These are phyloP conservation scores for Starmerella bacillaris DNA, from an alignment of 805 yeast species.

Conservation along the genomic window DNA sequence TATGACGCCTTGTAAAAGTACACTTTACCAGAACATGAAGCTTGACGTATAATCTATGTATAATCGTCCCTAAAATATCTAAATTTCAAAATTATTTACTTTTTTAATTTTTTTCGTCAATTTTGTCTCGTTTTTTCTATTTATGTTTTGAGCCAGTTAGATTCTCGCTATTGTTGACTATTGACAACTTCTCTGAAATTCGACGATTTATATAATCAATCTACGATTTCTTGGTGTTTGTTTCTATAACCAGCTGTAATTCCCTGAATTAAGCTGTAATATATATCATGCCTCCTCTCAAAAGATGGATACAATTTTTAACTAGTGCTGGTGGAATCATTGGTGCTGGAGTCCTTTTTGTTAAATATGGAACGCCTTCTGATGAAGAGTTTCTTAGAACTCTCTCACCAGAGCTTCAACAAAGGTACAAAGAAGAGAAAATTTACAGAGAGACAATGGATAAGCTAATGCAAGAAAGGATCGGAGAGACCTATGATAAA, in stretches of 20 bases:
- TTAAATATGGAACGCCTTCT: constrained; percentile 63
- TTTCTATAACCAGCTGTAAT: neutral
- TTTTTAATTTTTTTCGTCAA: neutral
- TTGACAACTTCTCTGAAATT: no score
- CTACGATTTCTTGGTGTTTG: neutral
- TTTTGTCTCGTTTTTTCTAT: neutral
- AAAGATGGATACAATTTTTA: constrained; percentile 17
- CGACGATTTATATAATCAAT: neutral
- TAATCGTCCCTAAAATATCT: no score
- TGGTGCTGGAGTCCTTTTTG: constrained; percentile 53
- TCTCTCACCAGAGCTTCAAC: constrained; percentile 68
- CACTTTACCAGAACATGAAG: no score
- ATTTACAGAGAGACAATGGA: constrained; percentile 14
- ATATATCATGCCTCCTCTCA: constrained; percentile 14
- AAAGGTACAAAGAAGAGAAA: constrained; percentile 48
- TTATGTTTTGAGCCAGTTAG: neutral
- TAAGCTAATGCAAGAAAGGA: constrained; percentile 14
- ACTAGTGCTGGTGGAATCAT: constrained; percentile 42
- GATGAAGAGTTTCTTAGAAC: constrained; percentile 59
- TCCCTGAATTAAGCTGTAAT: no score
- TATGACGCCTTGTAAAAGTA: constrained; percentile 21
- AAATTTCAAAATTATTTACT: neutral
- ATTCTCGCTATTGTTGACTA: no score
- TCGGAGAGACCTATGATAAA: constrained; percentile 14
- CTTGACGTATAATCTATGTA: no score